Evolutionary conservation across 2,329 filamentous ascomycete genomes (phyloP).

Genomic region (Paecilomyces dactylethromorphus): DNA sequence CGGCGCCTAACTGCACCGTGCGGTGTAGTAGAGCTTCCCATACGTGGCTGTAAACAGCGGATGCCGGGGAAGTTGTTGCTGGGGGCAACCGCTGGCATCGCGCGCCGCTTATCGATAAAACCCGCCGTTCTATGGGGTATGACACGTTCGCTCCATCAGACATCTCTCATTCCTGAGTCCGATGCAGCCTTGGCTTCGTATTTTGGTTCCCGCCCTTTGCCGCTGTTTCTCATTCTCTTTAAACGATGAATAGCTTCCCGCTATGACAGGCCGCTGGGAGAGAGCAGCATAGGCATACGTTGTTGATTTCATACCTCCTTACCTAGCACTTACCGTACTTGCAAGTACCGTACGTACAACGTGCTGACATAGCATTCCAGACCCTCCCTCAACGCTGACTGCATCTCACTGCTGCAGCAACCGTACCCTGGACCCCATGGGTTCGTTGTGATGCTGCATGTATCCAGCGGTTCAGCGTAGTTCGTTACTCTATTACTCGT

Average conservation of each 20-base stretch:
- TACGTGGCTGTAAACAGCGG: constrained; percentile 1
- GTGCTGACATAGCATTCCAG: background rate
- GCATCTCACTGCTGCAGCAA: background rate
- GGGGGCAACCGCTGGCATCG: constrained; percentile 1
- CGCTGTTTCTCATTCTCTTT: background rate
- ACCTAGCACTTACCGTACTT: background rate
- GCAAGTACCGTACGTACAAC: too few species aligned
- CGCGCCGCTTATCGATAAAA: background rate
- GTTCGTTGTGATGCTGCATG: background rate
- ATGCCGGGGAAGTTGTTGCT: background rate
- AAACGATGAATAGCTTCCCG: background rate
- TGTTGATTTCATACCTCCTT: background rate
- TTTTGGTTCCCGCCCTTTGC: background rate
- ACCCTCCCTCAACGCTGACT: background rate
- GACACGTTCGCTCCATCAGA: background rate
- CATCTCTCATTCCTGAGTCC: background rate
- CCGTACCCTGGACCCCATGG: background rate
- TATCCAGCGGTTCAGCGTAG: background rate
- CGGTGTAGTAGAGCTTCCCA: background rate
- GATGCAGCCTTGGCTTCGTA: background rate
- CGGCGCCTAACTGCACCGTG: background rate
- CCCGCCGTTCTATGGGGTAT: background rate
- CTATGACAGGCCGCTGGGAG: background rate
- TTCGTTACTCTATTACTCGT: background rate
- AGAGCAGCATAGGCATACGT: background rate